Evolutionary conservation across 345 rosid species (phyloP).

Genomic region (Capsella bursapastoris): DNA sequence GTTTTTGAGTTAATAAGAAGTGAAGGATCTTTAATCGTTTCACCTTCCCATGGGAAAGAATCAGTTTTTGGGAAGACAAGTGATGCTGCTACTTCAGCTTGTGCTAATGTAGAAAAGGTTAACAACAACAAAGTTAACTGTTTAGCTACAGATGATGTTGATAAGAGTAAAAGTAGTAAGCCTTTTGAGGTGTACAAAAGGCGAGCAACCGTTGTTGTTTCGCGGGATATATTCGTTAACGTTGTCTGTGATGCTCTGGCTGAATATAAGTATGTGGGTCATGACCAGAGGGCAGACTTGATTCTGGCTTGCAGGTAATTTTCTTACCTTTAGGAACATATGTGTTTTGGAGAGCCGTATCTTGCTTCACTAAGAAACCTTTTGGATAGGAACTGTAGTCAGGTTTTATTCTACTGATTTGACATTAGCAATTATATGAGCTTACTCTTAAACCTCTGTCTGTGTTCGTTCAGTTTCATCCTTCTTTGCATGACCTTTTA

Average conservation of each 20-base stretch:
- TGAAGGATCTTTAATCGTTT: slow-evolving; percentile 52
- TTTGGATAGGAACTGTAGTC: not conserved
- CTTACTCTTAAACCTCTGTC: not conserved
- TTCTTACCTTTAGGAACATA: slow-evolving; percentile 19
- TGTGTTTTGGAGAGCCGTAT: not conserved
- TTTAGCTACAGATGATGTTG: slow-evolving; percentile 44
- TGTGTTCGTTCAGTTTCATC: not conserved
- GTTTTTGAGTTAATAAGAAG: slow-evolving; percentile 76
- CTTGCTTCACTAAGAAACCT: not conserved
- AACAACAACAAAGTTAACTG: slow-evolving; percentile 24
- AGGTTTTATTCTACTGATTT: not conserved
- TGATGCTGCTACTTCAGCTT: slow-evolving; percentile 31
- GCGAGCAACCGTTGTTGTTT: slow-evolving; percentile 77
- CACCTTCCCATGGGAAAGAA: slow-evolving; percentile 48
- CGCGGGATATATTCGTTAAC: slow-evolving; percentile 67
- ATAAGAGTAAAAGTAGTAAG: slow-evolving; percentile 51
- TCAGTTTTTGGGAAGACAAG: slow-evolving; percentile 47
- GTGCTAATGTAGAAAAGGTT: slow-evolving; percentile 34
- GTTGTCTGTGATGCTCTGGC: slow-evolving; percentile 85
- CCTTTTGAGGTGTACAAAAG: slow-evolving; percentile 88
- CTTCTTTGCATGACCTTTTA: not conserved
- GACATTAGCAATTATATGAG: not conserved
- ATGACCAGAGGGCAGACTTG: slow-evolving; percentile 96
- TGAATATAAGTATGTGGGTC: slow-evolving; percentile 95
- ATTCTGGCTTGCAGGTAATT: slow-evolving; percentile 89